These are phyloP conservation scores for Penicillium psychrofluorescens DNA, from an alignment of 495 filamentous ascomycete species.

Conservation along the genomic window DNA sequence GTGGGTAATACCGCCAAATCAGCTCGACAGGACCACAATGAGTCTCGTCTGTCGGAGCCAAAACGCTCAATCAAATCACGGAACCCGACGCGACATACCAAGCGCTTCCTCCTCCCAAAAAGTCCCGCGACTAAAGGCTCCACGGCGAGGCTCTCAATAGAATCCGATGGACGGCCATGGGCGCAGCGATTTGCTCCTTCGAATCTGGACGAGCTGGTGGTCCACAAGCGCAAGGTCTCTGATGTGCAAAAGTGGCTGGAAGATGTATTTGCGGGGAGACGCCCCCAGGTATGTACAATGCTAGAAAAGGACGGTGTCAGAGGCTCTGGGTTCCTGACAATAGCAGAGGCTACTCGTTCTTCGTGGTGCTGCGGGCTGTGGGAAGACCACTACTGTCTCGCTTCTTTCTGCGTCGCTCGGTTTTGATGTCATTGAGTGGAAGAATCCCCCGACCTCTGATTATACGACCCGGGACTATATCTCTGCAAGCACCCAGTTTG, in stretches of 20 bases:
- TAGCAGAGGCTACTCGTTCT: slow-evolving; percentile 67
- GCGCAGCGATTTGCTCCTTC: slow-evolving; percentile 71
- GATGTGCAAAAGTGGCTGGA: slow-evolving; percentile 81
- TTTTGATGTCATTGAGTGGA: slow-evolving; percentile 82
- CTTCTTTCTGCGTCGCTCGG: slow-evolving; percentile 64
- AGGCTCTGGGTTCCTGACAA: slow-evolving; percentile 13
- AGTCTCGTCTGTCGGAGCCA: slow-evolving; percentile 1
- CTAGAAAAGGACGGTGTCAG: neutral
- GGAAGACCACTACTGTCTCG: slow-evolving; percentile 82
- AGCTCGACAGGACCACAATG: neutral
- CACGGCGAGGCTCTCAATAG: neutral
- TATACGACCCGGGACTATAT: slow-evolving; percentile 49
- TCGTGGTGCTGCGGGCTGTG: slow-evolving; percentile 85
- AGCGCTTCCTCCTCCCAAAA: slow-evolving; percentile 20
- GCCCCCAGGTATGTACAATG: slow-evolving; percentile 10
- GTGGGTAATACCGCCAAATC: slow-evolving; percentile 2
- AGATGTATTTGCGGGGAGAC: slow-evolving; percentile 56
- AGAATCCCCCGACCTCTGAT: slow-evolving; percentile 61
- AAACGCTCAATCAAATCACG: slow-evolving; percentile 4
- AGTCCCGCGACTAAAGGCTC: neutral
- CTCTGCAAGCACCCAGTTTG: slow-evolving; percentile 70
- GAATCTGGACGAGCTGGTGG: slow-evolving; percentile 73
- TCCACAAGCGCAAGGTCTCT: slow-evolving; percentile 86
- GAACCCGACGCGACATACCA: slow-evolving; percentile 6
- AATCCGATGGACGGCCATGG: slow-evolving; percentile 56